Conservation (phyloP, 2,329 filamentous ascomycete species). For the Xylaria arbuscula region DNA sequence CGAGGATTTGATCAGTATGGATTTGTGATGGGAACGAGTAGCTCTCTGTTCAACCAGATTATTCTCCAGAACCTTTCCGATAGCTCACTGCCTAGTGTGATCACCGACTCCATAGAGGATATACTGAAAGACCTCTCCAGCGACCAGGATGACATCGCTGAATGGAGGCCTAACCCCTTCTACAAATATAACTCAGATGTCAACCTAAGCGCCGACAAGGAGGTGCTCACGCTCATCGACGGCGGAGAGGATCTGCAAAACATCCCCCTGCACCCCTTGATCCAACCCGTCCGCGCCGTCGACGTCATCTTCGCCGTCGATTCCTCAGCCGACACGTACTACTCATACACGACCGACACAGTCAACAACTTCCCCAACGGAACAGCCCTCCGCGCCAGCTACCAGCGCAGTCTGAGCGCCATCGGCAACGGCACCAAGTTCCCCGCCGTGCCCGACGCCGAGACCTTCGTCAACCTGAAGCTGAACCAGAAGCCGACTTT, state of each 20-base stretch:
- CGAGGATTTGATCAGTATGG: constrained; percentile 85
- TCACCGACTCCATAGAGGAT: constrained; percentile 62
- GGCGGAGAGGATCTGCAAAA: constrained; percentile 84
- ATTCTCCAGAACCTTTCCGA: constrained; percentile 71
- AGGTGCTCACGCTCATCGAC: constrained; percentile 77
- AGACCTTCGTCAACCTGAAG: constrained; percentile 82
- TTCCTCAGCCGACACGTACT: constrained; percentile 68
- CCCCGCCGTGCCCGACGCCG: constrained; percentile 76
- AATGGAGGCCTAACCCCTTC: constrained; percentile 81
- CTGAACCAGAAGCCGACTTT: constrained; percentile 80
- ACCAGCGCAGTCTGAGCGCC: constrained; percentile 69
- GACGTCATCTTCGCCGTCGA: constrained; percentile 87
- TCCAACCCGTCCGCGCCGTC: constrained; percentile 76
- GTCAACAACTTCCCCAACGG: constrained; percentile 79
- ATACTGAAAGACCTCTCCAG: constrained; percentile 67
- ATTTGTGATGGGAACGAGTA: constrained; percentile 87
- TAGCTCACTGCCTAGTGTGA: constrained; percentile 57
- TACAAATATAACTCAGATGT: constrained; percentile 69
- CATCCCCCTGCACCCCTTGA: constrained; percentile 80
- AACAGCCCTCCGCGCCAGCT: constrained; percentile 78
- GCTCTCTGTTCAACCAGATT: constrained; percentile 84
- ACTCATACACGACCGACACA: constrained; percentile 58
- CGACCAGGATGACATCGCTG: constrained; percentile 76
- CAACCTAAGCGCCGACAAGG: constrained; percentile 65
- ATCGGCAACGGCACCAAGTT: constrained; percentile 75